phyloP scores from a whole-genome alignment of 768 basidiomycete species.

The Suillus sp. region DNA sequence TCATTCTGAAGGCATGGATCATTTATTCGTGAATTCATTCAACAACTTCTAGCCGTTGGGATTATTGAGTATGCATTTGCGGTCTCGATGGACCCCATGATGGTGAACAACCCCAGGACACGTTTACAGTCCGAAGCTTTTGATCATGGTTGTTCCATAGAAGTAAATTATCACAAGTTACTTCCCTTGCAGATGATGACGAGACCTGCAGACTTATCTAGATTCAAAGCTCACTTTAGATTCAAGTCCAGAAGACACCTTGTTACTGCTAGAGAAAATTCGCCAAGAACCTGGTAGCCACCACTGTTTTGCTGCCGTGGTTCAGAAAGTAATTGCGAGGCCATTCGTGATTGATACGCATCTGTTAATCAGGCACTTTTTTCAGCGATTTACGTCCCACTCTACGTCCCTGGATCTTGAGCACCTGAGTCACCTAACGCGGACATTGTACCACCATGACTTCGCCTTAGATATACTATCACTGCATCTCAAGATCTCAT shows the following conservation, averaged over 20 bases:
- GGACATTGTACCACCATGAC: conserved; percentile 60
- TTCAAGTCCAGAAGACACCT: conserved; percentile 39
- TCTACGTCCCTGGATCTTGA: conserved; percentile 63
- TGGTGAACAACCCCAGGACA: conserved; percentile 48
- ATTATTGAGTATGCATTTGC: conserved; percentile 59
- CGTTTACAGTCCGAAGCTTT: conserved; percentile 60
- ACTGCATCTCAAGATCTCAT: conserved; percentile 63
- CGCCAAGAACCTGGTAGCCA: conserved; percentile 62
- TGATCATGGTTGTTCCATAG: conserved; percentile 59
- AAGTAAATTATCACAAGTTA: conserved; percentile 38
- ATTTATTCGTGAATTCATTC: conserved; percentile 39
- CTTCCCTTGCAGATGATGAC: conserved; percentile 13
- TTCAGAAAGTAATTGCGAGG: conserved; percentile 50
- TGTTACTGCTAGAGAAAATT: conserved; percentile 40
- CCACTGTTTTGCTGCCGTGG: conserved; percentile 53
- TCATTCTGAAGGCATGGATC: conserved; percentile 22
- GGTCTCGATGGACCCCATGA: conserved; percentile 50
- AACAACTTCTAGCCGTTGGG: conserved; percentile 53
- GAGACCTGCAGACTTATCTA: conserved; percentile 41
- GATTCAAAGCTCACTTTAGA: conserved; percentile 62
- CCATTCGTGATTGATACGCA: not conserved
- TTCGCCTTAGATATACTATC: conserved; percentile 67
- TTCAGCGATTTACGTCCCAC: conserved; percentile 60
- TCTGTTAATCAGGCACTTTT: conserved; percentile 12
- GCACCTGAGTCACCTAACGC: conserved; percentile 69